A percentile compares a stretch with the other conserved stretches of the same genome.
These are phyloP conservation scores for Euphorbia peplus DNA, from an alignment of 345 rosid species.

Conservation along the genomic window DNA sequence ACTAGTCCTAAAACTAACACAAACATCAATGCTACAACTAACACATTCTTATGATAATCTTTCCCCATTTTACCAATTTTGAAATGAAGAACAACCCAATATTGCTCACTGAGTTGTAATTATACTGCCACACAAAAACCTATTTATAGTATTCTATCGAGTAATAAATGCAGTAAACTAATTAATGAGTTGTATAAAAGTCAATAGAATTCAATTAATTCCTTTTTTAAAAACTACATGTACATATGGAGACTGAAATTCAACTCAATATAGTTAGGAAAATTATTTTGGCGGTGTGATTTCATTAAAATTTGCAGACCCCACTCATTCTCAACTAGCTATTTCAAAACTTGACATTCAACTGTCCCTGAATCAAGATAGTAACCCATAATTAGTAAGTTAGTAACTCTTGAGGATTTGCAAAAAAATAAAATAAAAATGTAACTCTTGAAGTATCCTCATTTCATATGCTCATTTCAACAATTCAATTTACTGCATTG, in stretches of 20 bases:
- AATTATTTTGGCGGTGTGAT: constrained; percentile 12
- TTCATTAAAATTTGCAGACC: constrained; percentile 13
- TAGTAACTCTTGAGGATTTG: no score
- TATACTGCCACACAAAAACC: not conserved
- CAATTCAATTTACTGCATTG: no score
- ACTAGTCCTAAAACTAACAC: constrained; percentile 33
- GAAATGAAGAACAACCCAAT: not conserved
- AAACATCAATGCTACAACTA: constrained; percentile 19
- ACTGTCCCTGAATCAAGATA: not conserved
- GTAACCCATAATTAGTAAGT: not conserved
- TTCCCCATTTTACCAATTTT: constrained; percentile 25
- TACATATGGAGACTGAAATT: constrained; percentile 22
- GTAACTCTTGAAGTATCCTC: no score
- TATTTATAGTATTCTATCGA: constrained; percentile 11
- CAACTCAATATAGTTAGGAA: constrained; percentile 14
- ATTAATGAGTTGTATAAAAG: not conserved
- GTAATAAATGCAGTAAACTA: constrained; percentile 15
- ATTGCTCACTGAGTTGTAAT: not conserved
- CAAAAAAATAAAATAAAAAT: no score
- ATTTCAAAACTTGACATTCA: not conserved
- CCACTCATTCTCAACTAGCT: constrained; percentile 13
- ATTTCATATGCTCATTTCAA: no score
- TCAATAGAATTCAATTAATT: not conserved
- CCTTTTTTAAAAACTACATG: no score
- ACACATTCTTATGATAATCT: constrained; percentile 13